Percentiles rank a stretch among this genome's conserved stretches.
phyloP scores from a whole-genome alignment of 257 asterid species.

The Rauvolfia tetraphylla region DNA sequence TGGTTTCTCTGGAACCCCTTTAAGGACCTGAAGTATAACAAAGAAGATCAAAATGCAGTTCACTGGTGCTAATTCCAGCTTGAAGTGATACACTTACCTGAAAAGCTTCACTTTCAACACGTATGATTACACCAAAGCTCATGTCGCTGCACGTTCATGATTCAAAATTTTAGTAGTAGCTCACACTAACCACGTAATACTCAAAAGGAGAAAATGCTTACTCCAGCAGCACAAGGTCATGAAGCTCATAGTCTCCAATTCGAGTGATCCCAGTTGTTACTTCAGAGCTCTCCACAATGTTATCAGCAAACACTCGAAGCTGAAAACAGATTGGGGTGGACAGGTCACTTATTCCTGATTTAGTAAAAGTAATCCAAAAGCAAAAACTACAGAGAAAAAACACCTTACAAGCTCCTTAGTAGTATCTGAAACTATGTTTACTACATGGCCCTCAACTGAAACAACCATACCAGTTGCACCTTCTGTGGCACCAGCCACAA shows the following conservation, averaged over 20 bases:
- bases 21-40: conserved; percentile 63
- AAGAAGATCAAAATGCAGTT: conserved; percentile 24
- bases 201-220: conserved; percentile 29
- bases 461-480: conserved; percentile 99
- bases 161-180: conserved; percentile 4
- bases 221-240: conserved; percentile 89
- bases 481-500: conserved; percentile 85
- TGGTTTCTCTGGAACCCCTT: conserved; percentile 92
- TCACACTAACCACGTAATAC: conserved; percentile 11
- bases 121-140: conserved; percentile 92
- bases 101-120: conserved; percentile 94
- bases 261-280: conserved; percentile 86
- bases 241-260: conserved; percentile 94
- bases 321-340: conserved; percentile 20
- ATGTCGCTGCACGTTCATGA: conserved; percentile 55
- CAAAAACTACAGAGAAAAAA: conserved; percentile 4
- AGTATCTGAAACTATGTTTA: conserved; percentile 87
- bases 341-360: background rate
- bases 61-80: conserved; percentile 4
- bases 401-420: conserved; percentile 86
- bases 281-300: conserved; percentile 95
- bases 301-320: conserved; percentile 94
- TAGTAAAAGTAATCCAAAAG: background rate
- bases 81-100: conserved; percentile 47
- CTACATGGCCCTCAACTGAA: conserved; percentile 94